Evolutionary conservation across 1,139 yeast genomes (phyloP), one percentile per base, ranked within the genome.

Genomic region (Yamadazyma dushanensis): DNA sequence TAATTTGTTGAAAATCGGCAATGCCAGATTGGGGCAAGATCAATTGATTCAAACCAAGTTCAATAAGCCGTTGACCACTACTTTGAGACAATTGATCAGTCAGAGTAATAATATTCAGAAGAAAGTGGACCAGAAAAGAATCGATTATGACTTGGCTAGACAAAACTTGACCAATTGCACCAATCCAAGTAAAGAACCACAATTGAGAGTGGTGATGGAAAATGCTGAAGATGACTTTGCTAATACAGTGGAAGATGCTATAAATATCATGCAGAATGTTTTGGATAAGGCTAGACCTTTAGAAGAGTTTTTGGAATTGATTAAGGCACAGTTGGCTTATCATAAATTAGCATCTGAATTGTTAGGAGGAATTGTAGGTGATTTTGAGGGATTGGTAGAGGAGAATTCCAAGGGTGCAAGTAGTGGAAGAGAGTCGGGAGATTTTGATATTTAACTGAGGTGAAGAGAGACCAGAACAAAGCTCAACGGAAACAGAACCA

Each of bases 141-240:
- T 88, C 40, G 82, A 79, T 50, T 83, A 88, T 49, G 96, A 88
- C 54, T 78, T 89, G 49, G 83, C 94, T 29, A 77, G 94, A 62
- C 66, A 82, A 22, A 65, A 59, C 39, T 72, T 82, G 43, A 72
- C 87, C 45, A 78, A 78, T 52, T 71, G 78, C 49, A 81, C 89
- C 20, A 77, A 73, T 53, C 90, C 95, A 4, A 80, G 80, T 47
- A 81, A 81, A 55, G 85, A 83, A 53, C 86, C 88, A 6, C 80
- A 80, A 39, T 76, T 86, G 44, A 73, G 92, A 49, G 84, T 82
- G 34, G 77, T 80, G 44, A 82, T 87, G 74, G 96, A 88, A 59
- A 79, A 82, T 46, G 82, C 90, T 29, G 96, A 88, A 62, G 96
- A 88, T 53, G 94, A 85, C 51, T 87, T 88, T 59, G 95, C 94